Percentiles rank a stretch among this genome's conserved stretches.
Conservation (phyloP, 352 stramenopile genomes). For the Halophytophthora polymorphica region DNA sequence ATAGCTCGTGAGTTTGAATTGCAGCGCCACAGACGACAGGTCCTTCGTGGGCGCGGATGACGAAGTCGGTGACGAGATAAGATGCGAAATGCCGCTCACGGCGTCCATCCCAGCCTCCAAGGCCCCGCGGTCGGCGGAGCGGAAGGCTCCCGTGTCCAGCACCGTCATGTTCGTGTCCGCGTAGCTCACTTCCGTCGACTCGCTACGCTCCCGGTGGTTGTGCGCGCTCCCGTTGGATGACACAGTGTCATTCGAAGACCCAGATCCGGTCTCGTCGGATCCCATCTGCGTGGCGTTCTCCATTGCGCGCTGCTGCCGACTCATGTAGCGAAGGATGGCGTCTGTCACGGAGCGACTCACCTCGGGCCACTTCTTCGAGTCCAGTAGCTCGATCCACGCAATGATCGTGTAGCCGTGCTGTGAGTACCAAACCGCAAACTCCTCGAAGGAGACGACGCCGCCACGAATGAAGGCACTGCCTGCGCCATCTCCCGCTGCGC, state of each 20-base stretch:
- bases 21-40: conserved; percentile 68
- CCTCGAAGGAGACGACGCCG: conserved; percentile 78
- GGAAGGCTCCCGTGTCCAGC: conserved; percentile 26
- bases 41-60: conserved; percentile 46
- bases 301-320: conserved; percentile 61
- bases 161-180: conserved; percentile 41
- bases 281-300: conserved; percentile 34
- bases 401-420: conserved; percentile 79
- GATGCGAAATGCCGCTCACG: conserved; percentile 50
- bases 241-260: conserved; percentile 61
- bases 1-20: conserved; percentile 87
- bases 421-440: conserved; percentile 87
- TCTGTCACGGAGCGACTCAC: conserved; percentile 58
- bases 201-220: conserved; percentile 28
- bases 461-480: conserved; percentile 68
- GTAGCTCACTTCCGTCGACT: conserved; percentile 43
- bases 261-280: conserved; percentile 39
- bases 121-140: conserved; percentile 30
- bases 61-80: conserved; percentile 54
- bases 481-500: conserved; percentile 51
- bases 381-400: conserved; percentile 83
- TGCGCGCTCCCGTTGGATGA: conserved; percentile 59
- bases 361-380: conserved; percentile 80
- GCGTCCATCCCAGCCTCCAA: conserved; percentile 50
- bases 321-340: conserved; percentile 76